Base-by-base conservation (phyloP, 805 yeast genomes). In the Saturnispora halmiae region DNA sequence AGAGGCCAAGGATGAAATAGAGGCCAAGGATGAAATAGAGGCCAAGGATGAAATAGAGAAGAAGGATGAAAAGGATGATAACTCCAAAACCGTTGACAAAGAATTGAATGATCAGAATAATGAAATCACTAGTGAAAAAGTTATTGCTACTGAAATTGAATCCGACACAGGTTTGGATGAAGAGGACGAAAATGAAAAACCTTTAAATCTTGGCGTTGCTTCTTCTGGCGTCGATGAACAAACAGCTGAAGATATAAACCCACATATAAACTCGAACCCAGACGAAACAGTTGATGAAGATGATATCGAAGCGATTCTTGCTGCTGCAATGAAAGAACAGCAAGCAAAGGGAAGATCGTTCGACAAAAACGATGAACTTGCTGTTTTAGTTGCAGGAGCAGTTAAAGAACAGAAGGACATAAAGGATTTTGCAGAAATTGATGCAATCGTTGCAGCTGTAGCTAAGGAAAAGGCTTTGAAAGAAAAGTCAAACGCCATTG, bases 401-500 rank as follows among this genome's bases (percentile, higher is more conserved):
- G 30, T 39, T 4, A 39, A 39, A 26, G 44, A 38, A 20, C 28
- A 35, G 21, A 34, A 24, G 15, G 44, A 46, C 7, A 40, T 38
- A 2, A 47, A 38, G 9, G 36, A 45, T 31, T 43, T 46, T 7
- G 50, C 51, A 28, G 57, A 58, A 18, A 46, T 53, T 25, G 56
- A 54, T 26, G 39, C 43, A n/a, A 38, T 53, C 6, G 43, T 54
- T n/a, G 56, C 53, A n/a, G 55, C 53, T n/a, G 61, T 58, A 1
- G 43, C 47, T 16, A 43, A 41, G 24, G 60, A 58, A 36, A 53
- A 51, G 32, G 48, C 44, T 2, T 28, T 42, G 10, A 40, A 49
- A 21, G 32, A 36, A 1, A 34, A 37, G 2, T 6, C 45, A 8
- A 6, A 34, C 2, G 29, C 31, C 2, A 14, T 35, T 7, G 46